Base-by-base conservation (phyloP, 768 basidiomycete species). In the Trichaptum fuscoviolaceum region DNA sequence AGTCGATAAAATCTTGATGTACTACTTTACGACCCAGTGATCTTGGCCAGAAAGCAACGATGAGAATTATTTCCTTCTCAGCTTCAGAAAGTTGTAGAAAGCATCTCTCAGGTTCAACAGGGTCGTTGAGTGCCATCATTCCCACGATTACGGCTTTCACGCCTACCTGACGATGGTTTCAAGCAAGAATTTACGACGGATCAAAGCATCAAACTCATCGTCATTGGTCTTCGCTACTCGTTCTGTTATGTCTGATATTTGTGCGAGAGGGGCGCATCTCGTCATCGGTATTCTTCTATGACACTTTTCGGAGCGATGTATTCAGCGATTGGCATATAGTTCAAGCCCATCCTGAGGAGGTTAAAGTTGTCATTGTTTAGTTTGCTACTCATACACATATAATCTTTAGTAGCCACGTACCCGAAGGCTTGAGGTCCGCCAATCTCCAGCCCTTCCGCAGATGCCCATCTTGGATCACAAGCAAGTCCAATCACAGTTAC, bases 391-490 rank as follows among this genome's bases (percentile, higher is more conserved):
- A 66, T 72, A 65, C 63, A 57, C 66, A 26, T 27, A 3, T 30
- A 59, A 35, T 63, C n/a, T n/a, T 23, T 7, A 27, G 8, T 18
- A 35, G 17, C 30, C 34, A 27, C 57, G 63, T 65, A 85, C 82
- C 83, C 85, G 63, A 88, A 88, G 1, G 84, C 84, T 18, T 72
- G 65, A 0, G 86, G 84, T 0, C 83, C 86, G 0, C 86, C 87
- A 6, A 80, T 73, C 36, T 76, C 78, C 34, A 88, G 73, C 0
- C 86, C 87, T 64, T 78, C 75, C 24, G 75, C 70, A 1, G 85
- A 84, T 24, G 79, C 87, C 79, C 87, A 84, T n/a, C 83, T 82
- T 52, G 85, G 84, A 0, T 82, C 80, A 25, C 83, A 84, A 30
- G 79, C 77, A 12, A 80, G 74, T 15, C 75, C 80, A 67, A 80